These are phyloP conservation scores for Hyphodiscus hymeniophilus DNA, from an alignment of 495 filamentous ascomycete species.

Conservation along the genomic window DNA sequence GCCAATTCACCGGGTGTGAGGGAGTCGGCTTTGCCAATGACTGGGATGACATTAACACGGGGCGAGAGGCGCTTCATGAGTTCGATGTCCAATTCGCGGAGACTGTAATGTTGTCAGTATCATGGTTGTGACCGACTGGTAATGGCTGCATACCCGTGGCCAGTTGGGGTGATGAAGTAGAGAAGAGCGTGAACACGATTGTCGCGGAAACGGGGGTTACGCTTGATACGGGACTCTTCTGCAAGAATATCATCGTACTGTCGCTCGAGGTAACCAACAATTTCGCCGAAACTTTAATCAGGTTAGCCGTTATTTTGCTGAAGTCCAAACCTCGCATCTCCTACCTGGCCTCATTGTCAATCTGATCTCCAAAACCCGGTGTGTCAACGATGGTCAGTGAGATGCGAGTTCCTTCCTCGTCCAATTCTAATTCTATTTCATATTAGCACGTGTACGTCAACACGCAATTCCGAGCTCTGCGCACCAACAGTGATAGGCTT, in stretches of 20 bases:
- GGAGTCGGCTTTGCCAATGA: conserved; percentile 96
- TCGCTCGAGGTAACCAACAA: conserved; percentile 93
- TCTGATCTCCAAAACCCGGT: conserved; percentile 96
- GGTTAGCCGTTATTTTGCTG: conserved; percentile 5
- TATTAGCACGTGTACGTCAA: conserved; percentile 10
- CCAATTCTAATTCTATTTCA: conserved; percentile 79
- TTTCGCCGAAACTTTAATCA: conserved; percentile 75
- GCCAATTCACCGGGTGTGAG: conserved; percentile 94
- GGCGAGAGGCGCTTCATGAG: conserved; percentile 98
- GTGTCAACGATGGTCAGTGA: conserved; percentile 98
- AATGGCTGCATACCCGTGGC: conserved; percentile 63
- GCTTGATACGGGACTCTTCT: conserved; percentile 99
- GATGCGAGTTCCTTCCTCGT: conserved; percentile 97
- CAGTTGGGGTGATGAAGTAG: conserved; percentile 98
- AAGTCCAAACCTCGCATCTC: neutral
- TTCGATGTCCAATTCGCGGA: conserved; percentile 97
- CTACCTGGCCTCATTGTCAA: conserved; percentile 86
- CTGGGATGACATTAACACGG: conserved; percentile 96
- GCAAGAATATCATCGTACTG: conserved; percentile 99
- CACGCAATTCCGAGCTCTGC: conserved; percentile 19
- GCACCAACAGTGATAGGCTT: conserved; percentile 96
- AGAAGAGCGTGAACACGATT: conserved; percentile 96
- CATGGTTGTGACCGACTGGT: neutral
- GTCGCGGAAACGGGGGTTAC: conserved; percentile 98
- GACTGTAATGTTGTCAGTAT: conserved; percentile 37